These are phyloP conservation scores for Penicillium tannophilum DNA, from an alignment of 495 filamentous ascomycete species.

Conservation along the genomic window DNA sequence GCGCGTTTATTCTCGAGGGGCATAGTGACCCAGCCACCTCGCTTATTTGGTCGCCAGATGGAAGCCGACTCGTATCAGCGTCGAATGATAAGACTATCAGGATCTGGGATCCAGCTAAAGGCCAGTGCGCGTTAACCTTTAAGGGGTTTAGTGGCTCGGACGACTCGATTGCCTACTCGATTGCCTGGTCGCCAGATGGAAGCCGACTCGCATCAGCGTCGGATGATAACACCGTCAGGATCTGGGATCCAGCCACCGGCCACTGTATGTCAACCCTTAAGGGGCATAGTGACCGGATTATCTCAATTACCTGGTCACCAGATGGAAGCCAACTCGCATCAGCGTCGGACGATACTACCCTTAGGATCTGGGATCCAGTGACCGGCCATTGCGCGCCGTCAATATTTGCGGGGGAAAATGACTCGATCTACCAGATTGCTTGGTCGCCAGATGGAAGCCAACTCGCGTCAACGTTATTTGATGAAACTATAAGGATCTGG, in stretches of 20 bases:
- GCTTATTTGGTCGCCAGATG: slow-evolving; percentile 4
- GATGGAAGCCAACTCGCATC: slow-evolving; percentile 20
- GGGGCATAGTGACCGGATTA: slow-evolving; percentile 7
- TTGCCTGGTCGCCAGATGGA: slow-evolving; percentile 10
- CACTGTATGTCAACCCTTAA: slow-evolving; percentile 6
- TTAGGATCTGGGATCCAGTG: slow-evolving; percentile 14
- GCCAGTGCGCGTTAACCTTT: neutral
- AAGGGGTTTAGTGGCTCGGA: neutral
- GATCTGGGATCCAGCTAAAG: slow-evolving; percentile 12
- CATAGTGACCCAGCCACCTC: neutral
- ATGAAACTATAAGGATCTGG: slow-evolving; percentile 5
- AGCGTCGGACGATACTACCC: slow-evolving; percentile 6
- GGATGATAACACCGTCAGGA: slow-evolving; percentile 9
- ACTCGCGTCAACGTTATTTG: slow-evolving; percentile 1
- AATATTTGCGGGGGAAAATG: slow-evolving; percentile 5
- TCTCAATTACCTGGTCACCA: slow-evolving; percentile 14
- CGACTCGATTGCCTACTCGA: too few relatives aligned
- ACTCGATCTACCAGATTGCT: neutral
- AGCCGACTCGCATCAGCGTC: slow-evolving; percentile 15
- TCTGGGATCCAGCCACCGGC: slow-evolving; percentile 14
- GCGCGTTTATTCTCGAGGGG: slow-evolving; percentile 3
- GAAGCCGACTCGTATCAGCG: slow-evolving; percentile 5
- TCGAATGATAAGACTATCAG: neutral
- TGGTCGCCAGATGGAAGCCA: slow-evolving; percentile 11
- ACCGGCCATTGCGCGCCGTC: slow-evolving; percentile 8